Evolutionary conservation across 1,284 basidiomycete species (phyloP), one percentile per base, ranked within the genome.

Genomic region (Inonotus obliquus): DNA sequence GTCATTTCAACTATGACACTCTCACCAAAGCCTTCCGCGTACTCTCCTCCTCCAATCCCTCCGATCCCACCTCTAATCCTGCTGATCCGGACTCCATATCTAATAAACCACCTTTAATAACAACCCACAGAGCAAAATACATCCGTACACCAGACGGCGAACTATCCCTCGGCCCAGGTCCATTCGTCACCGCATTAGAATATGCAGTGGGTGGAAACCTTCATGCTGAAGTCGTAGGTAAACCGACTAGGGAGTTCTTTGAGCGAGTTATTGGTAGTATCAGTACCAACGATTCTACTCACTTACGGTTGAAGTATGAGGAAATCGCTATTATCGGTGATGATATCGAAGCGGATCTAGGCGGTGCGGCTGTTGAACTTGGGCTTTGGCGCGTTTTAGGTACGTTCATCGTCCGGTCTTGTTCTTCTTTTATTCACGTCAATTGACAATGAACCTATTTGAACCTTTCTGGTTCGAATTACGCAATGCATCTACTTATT

Each of bases 11-110:
- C 39, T 90, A 89, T 69, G 71, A 76, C 1, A 72, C 75, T 59
- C 76, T 91, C 57, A 88, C 88, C 70, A 77, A 76, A 9, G 88
- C 88, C 0, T 91, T 90, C 66, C 80, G 86, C 1, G 77, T 91
- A 19, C 77, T 91, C 55, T 69, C 75, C 59, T 71, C 73, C 1
- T 32, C 32, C 32, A 4, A 4, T 9, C 9, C 32, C 32, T 32
- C 32, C 32, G 9, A 32, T 32, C 9, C 32, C 32, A 9, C 32
- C 32, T 32, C 32, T 4, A 32, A 32, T 32, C 32, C 32, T 9
- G 9, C 4, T 32, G 32, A 32, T 51, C 53, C 67, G 19, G 67
- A 61, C 10, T 61, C 13, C 14, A 54, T 32, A 41, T 54, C 48
- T 47, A n/a, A 51, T 2, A 14, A 37, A 7, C 44, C 55, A 47